phyloP scores from a whole-genome alignment of 495 filamentous ascomycete genomes.

The Acidomyces sp. region DNA sequence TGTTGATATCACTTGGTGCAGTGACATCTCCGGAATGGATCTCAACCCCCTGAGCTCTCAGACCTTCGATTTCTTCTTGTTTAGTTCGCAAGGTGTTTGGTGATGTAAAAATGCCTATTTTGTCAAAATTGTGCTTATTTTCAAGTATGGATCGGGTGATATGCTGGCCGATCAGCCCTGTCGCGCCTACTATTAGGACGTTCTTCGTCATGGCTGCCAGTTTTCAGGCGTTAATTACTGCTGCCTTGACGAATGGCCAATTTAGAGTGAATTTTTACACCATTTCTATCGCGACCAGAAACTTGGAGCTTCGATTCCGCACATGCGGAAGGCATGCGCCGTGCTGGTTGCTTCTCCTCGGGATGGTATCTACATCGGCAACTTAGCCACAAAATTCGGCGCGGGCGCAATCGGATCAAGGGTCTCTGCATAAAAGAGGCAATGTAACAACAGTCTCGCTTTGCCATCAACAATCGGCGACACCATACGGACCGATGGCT shows the following conservation, averaged over 20 bases:
- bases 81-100: constrained; percentile 36
- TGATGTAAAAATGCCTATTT: constrained; percentile 53
- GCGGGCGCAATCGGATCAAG: no score
- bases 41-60: constrained; percentile 9
- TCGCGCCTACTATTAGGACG: constrained; percentile 58
- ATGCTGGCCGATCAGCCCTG: constrained; percentile 52
- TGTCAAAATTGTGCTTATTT: constrained; percentile 39
- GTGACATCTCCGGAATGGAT: constrained; percentile 41
- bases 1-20: constrained; percentile 23
- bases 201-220: constrained; percentile 22
- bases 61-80: constrained; percentile 5
- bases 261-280: no score
- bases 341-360: no score
- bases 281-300: no score
- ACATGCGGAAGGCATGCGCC: no score
- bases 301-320: no score
- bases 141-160: constrained; percentile 47
- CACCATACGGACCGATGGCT: constrained; percentile 21
- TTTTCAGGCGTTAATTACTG: no score
- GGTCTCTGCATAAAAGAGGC: no score
- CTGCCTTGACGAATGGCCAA: no score
- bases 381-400: no score
- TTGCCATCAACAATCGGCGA: background rate
- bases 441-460: background rate
- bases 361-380: no score